Percentiles rank a stretch among this genome's conserved stretches.
Evolutionary conservation across 768 basidiomycete species (phyloP).

Genomic region (Suillus decipiens): DNA sequence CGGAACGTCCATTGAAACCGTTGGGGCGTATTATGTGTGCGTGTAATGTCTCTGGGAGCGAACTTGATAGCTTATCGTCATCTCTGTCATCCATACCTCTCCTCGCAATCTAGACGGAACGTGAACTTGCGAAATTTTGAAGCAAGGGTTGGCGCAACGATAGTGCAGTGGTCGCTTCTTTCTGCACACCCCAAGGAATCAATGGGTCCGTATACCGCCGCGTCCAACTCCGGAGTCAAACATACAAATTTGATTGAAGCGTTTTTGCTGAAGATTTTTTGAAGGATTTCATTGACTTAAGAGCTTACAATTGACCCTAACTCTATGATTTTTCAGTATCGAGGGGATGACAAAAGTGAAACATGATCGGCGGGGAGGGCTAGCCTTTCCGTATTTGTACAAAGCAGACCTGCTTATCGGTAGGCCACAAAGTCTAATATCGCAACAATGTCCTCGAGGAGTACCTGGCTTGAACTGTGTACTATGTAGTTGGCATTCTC

Average conservation of each 20-base stretch:
- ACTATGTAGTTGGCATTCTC: neutral
- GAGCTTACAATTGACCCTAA: neutral
- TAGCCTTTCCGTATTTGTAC: slow-evolving; percentile 37
- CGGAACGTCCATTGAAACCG: slow-evolving; percentile 3
- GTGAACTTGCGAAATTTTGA: neutral
- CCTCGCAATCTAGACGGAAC: neutral
- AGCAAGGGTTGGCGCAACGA: neutral
- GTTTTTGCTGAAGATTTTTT: too few species aligned
- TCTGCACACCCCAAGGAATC: slow-evolving; percentile 6
- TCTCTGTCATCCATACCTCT: slow-evolving; percentile 16
- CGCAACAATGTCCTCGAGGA: slow-evolving; percentile 11
- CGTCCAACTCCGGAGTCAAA: slow-evolving; percentile 1
- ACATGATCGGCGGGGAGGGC: slow-evolving; percentile 47
- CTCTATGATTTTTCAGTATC: slow-evolving; percentile 11
- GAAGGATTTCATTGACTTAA: too few species aligned
- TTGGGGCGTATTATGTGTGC: slow-evolving; percentile 11
- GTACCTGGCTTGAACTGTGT: neutral
- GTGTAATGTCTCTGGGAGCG: slow-evolving; percentile 15
- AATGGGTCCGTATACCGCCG: neutral
- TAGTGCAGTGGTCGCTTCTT: slow-evolving; percentile 15
- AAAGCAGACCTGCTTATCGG: slow-evolving; percentile 40
- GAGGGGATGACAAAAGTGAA: slow-evolving; percentile 39
- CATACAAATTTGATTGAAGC: neutral
- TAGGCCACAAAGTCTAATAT: slow-evolving; percentile 36
- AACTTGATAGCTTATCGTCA: slow-evolving; percentile 11